These are phyloP conservation scores for Euphorbia schlechtendalii DNA, from an alignment of 441 rosid genomes.

Conservation along the genomic window DNA sequence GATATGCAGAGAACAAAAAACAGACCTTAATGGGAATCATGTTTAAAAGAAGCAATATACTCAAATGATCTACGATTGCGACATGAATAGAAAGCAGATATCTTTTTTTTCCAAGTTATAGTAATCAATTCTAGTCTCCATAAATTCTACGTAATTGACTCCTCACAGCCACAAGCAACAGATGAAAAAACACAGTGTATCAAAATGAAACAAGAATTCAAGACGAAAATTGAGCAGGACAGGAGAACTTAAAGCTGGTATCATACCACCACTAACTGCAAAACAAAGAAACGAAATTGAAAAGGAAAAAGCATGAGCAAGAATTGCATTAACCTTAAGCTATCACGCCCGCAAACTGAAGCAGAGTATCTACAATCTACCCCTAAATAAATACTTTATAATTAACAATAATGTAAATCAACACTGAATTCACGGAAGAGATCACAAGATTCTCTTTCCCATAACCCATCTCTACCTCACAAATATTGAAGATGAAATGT, in stretches of 20 bases:
- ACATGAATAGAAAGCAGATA: neutral
- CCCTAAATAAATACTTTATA: conserved; percentile 15
- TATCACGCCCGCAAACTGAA: conserved; percentile 9
- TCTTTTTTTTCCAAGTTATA: neutral
- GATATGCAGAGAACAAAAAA: neutral
- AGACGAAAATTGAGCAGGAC: neutral
- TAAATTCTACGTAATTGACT: neutral
- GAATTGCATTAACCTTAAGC: conserved; percentile 13
- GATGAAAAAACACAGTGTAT: conserved; percentile 6
- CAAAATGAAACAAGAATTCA: neutral
- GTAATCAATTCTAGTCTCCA: neutral
- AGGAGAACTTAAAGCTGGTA: neutral
- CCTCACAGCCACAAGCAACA: neutral
- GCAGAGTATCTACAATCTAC: conserved; percentile 13
- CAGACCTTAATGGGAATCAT: neutral
- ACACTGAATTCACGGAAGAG: conserved; percentile 1
- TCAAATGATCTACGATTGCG: conserved; percentile 6
- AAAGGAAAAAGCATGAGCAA: neutral
- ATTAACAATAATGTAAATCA: conserved; percentile 15
- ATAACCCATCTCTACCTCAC: conserved; percentile 11
- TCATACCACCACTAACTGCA: neutral
- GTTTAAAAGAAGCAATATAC: neutral
- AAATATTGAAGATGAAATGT: neutral
- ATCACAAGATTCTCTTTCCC: neutral
- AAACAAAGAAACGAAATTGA: neutral